phyloP scores from a whole-genome alignment of 2,329 filamentous ascomycete genomes.

The Sporothrix variecibatus region DNA sequence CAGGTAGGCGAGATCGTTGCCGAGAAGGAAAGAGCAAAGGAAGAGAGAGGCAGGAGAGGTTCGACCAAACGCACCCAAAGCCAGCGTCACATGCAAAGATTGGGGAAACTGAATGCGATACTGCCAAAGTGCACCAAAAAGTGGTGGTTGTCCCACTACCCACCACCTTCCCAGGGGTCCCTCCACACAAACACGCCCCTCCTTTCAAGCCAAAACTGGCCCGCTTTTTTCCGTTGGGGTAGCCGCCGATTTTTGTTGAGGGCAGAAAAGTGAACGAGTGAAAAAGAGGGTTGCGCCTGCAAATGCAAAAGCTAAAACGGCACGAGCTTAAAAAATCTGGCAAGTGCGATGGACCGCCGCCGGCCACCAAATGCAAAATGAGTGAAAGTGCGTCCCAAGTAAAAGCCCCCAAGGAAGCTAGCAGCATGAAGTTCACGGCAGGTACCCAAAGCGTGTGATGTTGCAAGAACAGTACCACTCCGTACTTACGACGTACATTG shows the following conservation, averaged over 20 bases:
- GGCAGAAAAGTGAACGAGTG: neutral
- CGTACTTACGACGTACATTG: neutral
- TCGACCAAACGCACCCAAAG: neutral
- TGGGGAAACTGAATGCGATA: neutral
- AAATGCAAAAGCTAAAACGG: conserved; percentile 5
- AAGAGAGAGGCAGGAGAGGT: no score
- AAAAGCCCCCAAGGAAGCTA: no score
- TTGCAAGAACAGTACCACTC: neutral
- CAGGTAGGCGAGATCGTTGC: neutral
- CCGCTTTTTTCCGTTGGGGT: conserved; percentile 34
- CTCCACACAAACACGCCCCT: conserved; percentile 14
- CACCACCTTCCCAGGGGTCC: conserved; percentile 1
- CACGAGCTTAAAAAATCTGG: conserved; percentile 2
- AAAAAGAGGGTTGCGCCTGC: no score
- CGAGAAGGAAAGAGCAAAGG: neutral
- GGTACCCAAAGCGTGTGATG: conserved; percentile 5
- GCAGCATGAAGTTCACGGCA: neutral
- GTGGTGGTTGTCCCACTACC: neutral
- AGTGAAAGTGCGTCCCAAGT: no score
- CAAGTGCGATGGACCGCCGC: neutral
- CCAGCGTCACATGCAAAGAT: conserved; percentile 13
- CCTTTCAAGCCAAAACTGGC: neutral
- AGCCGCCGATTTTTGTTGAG: conserved; percentile 30
- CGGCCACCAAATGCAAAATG: neutral
- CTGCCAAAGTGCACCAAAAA: neutral